A percentile compares a stretch with the other conserved stretches of the same genome.
phyloP scores from a whole-genome alignment of 169 alveolate genomes.

The Eimeria praecox region DNA sequence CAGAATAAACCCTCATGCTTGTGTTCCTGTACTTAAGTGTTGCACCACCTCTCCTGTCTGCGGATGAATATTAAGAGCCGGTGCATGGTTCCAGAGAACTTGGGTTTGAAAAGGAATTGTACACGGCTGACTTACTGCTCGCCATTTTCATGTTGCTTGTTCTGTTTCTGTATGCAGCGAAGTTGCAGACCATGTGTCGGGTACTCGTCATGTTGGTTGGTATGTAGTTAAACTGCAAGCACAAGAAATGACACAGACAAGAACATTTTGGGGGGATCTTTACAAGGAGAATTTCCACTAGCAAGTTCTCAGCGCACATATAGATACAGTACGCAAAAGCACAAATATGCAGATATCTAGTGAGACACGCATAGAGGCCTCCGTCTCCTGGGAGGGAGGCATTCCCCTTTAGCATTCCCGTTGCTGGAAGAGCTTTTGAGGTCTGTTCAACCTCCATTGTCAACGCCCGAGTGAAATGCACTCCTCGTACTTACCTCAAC shows the following conservation, averaged over 20 bases:
- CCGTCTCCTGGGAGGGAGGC: background rate
- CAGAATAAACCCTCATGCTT: too few relatives aligned
- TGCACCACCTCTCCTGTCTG: background rate
- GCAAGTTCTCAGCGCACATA: background rate
- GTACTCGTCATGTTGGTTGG: slow-evolving; percentile 29
- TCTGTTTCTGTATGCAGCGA: slow-evolving; percentile 42
- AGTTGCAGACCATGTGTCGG: slow-evolving; percentile 4
- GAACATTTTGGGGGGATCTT: too few relatives aligned
- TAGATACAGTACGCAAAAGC: background rate
- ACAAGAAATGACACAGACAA: background rate
- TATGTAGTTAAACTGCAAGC: slow-evolving; percentile 7
- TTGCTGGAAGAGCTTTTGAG: background rate
- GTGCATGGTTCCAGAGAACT: background rate
- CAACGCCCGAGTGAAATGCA: background rate
- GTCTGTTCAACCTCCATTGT: too few relatives aligned
- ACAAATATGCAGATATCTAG: too few relatives aligned
- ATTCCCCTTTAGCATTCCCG: background rate
- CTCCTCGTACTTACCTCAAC: background rate
- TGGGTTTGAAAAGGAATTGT: background rate
- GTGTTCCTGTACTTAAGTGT: background rate
- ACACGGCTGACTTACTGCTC: background rate
- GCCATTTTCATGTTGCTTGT: background rate
- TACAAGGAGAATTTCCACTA: background rate
- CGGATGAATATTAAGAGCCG: background rate
- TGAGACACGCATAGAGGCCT: background rate